Evolutionary conservation across 2,329 filamentous ascomycete genomes (phyloP), one percentile per base, ranked within the genome.

Genomic region (Aspergillus sp.): DNA sequence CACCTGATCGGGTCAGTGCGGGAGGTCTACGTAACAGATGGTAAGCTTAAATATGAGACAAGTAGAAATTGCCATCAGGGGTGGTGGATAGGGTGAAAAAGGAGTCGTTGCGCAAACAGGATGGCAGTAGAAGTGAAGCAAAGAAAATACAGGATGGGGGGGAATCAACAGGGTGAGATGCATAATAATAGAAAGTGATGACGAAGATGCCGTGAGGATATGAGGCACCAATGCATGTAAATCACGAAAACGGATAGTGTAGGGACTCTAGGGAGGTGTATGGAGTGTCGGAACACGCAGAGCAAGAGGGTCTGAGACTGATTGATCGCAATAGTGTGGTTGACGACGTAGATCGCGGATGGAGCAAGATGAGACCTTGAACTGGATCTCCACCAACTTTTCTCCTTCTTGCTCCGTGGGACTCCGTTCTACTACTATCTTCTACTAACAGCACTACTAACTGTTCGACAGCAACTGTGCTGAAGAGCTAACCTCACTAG

Each of bases 41-140:
- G 25, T 50, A 50, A 50, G 47, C 47, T 50, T 50, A 50, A 50
- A 50, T 50, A 50, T 50, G 47, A 50, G 47, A 30, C 47, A 50
- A 32, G 27, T 30, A 50, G 47, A 15, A 11, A 19, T 27, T 6
- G 25, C 47, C n/a, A 50, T 19, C 10, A 50, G 47, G 47, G 25
- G 25, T 5, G 11, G 32, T 36, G 32, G 11, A 36, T 36, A 36
- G 32, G 32, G 32, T 13, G 32, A 15, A 36, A 36, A 36, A 36
- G 32, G 25, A 27, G 25, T 8, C 3, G 25, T 15, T 23, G 19
- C 41, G 19, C 19, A 44, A 30, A 23, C 25, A 50, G n/a, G 15
- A 50, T 17, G 15, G 6, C 3, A 21, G 41, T 44, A 15, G 25
- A 27, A 30, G 47, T 30, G 15, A 50, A 50, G n/a, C 47, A 27